Percentiles rank a stretch among this genome's conserved stretches.
Evolutionary conservation across 208 protist species (phyloP).

Genomic region (Trypanosoma congolense): DNA sequence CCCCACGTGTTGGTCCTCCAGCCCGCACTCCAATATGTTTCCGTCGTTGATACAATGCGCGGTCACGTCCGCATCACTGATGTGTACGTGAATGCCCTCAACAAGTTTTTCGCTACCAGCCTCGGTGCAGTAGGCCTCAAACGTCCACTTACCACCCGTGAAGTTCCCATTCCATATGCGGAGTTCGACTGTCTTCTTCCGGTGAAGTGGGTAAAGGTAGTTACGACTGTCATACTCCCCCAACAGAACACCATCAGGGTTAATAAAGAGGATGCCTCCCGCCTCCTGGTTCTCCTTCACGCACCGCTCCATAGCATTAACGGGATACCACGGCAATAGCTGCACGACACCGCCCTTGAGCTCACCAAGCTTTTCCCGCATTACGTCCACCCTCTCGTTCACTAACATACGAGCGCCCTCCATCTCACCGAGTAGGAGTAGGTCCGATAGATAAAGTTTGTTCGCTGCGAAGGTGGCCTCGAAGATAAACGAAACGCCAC

Average conservation of each 20-base stretch:
- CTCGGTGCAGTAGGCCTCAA: slow-evolving; percentile 63
- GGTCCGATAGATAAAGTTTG: slow-evolving; percentile 74
- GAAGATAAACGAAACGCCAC: slow-evolving; percentile 48
- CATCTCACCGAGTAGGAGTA: slow-evolving; percentile 55
- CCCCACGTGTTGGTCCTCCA: slow-evolving; percentile 14
- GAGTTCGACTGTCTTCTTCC: slow-evolving; percentile 63
- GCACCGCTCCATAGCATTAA: slow-evolving; percentile 53
- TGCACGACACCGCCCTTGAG: slow-evolving; percentile 37
- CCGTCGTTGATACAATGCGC: slow-evolving; percentile 74
- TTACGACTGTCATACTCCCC: slow-evolving; percentile 74
- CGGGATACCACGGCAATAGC: slow-evolving; percentile 63
- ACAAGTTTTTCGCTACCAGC: slow-evolving; percentile 44
- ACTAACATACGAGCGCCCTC: slow-evolving; percentile 51
- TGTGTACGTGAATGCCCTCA: slow-evolving; percentile 37
- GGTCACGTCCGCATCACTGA: slow-evolving; percentile 52
- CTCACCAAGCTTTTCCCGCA: slow-evolving; percentile 50
- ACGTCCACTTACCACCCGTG: slow-evolving; percentile 47
- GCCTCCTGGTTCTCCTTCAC: slow-evolving; percentile 41
- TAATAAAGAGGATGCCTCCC: slow-evolving; percentile 69
- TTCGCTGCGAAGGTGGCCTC: slow-evolving; percentile 62
- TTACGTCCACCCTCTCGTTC: slow-evolving; percentile 50
- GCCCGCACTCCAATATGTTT: slow-evolving; percentile 80
- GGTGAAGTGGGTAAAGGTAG: slow-evolving; percentile 55
- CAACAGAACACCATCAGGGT: slow-evolving; percentile 65
- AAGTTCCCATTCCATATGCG: slow-evolving; percentile 66